Base-by-base conservation (phyloP, 257 asterid species). In the Fraxinus cuspidata region DNA sequence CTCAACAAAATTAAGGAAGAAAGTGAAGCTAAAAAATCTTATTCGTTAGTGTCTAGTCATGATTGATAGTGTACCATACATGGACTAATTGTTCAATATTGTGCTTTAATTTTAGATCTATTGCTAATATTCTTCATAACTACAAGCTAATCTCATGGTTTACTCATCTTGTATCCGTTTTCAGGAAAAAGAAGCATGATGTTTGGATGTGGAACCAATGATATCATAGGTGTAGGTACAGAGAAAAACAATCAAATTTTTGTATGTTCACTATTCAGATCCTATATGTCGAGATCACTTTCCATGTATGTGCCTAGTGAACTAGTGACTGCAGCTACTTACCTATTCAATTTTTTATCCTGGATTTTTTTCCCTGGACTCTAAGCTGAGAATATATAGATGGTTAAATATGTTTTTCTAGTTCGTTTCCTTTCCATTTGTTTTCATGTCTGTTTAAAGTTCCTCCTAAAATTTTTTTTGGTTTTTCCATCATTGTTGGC, bases 151-250 rank as follows among this genome's bases (percentile, higher is more conserved):
- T 47, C 34, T 49, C 56, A 53, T 31, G 35, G 49, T 35, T 70
- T 71, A 80, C 75, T 75, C 66, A 19, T 76, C 64, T 74, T 69
- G 73, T 73, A 56, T 75, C 56, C 7, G n/a, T 75, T 63, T 81
- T 87, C 66, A 87, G 90, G 89, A 81, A 79, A 72, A 73, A 66
- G 72, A 83, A 13, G 83, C 74, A 60, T 83, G 58, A 74, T 74
- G 40, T 74, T 77, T 63, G 73, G 31, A 74, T 65, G 76, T 70
- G 73, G 78, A 40, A 64, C 74, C 70, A 67, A 34, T 70, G 35
- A 37, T 66, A 31, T 6, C 16, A 19, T 47, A 27, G 67, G 76
- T 72, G 71, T 72, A 29, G 71, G 63, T 31, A 21, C 78, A n/a
- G 32, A 81, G 83, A 75, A 72, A 70, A 72, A 70, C 47, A 75